Base-by-base conservation (phyloP, 1,139 yeast genomes). In the Debaryomyces nepalensis region DNA sequence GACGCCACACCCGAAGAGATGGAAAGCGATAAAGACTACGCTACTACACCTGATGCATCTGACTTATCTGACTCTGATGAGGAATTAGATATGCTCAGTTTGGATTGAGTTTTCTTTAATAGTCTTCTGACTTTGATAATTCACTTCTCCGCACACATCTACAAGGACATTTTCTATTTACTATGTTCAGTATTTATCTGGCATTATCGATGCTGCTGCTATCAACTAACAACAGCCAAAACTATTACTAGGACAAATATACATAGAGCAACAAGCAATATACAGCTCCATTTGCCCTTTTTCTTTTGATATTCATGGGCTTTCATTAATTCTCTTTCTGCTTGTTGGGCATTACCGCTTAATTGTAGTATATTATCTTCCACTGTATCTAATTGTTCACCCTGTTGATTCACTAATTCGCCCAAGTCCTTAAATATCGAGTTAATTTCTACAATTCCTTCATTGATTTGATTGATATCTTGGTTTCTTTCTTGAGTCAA, bases 341-440 rank as follows among this genome's bases (percentile, higher is more conserved):
- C 96, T 46, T 75, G 77, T 44, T 82, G 84, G 9, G 89, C 77
- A 52, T 87, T 84, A 18, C 73, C 75, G n/a, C 83, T 81, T 44
- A 85, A 67, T 44, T 77, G 80, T 20, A 82, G 66, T 39, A 90
- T 73, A 59, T 89, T 89, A 46, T 85, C 89, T 55, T 89, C 97
- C 12, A 90, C 81, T 0, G 89, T 79, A 57, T 88, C 96, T 20
- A 90, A 75, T 51, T 87, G 91, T 29, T 79, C 83, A 4, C 96
- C 96, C 59, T 90, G 97, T 57, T 87, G 93, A 41, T 76, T 73
- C 1, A 90, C 95, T 52, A 90, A 65, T 31, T 81, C 77, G 11
- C 90, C 90, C 48, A 90, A 65, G 53, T 89, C 96, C 50, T 83
- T 82, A 61, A 89, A 90, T 2, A 90, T 89, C 5, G 90, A 75